These are phyloP conservation scores for Yarrowia sp. DNA, from an alignment of 805 yeast species.

Conservation along the genomic window DNA sequence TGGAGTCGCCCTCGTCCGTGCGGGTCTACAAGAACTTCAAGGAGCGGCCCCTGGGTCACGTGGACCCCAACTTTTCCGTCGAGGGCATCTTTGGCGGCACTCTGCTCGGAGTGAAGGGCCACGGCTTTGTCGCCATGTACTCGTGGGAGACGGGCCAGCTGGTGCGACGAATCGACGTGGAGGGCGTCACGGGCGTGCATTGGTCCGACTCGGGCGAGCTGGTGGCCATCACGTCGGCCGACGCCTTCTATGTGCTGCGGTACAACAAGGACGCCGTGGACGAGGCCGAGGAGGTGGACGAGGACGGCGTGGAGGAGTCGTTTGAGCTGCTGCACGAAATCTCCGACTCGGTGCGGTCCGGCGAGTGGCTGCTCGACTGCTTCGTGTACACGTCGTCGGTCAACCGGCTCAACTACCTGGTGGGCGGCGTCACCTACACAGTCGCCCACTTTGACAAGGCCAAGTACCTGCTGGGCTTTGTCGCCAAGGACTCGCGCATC, in stretches of 20 bases:
- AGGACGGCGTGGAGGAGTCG: constrained; percentile 87
- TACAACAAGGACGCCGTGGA: constrained; percentile 68
- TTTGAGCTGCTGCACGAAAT: constrained; percentile 86
- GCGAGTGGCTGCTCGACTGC: constrained; percentile 97
- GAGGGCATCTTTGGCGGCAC: constrained; percentile 89
- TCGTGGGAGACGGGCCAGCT: constrained; percentile 91
- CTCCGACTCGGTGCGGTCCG: constrained; percentile 80
- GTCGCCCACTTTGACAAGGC: constrained; percentile 91
- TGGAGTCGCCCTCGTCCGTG: constrained; percentile 70
- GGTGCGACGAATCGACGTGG: constrained; percentile 89
- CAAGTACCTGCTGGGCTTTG: constrained; percentile 85
- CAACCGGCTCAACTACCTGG: constrained; percentile 89
- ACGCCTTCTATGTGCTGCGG: constrained; percentile 77
- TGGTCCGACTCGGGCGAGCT: constrained; percentile 97
- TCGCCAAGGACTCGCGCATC: constrained; percentile 87
- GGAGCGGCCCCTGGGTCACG: constrained; percentile 67
- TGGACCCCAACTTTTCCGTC: constrained; percentile 64
- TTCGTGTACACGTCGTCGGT: constrained; percentile 87
- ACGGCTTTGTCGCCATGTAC: constrained; percentile 83
- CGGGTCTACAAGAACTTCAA: constrained; percentile 84
- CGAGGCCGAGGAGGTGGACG: constrained; percentile 61
- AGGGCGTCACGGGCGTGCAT: constrained; percentile 71
- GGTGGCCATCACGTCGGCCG: constrained; percentile 73
- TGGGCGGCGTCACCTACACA: constrained; percentile 91
- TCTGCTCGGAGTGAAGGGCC: constrained; percentile 77